phyloP scores from a whole-genome alignment of 2,329 filamentous ascomycete genomes.

The Coleophoma eucalyptorum region DNA sequence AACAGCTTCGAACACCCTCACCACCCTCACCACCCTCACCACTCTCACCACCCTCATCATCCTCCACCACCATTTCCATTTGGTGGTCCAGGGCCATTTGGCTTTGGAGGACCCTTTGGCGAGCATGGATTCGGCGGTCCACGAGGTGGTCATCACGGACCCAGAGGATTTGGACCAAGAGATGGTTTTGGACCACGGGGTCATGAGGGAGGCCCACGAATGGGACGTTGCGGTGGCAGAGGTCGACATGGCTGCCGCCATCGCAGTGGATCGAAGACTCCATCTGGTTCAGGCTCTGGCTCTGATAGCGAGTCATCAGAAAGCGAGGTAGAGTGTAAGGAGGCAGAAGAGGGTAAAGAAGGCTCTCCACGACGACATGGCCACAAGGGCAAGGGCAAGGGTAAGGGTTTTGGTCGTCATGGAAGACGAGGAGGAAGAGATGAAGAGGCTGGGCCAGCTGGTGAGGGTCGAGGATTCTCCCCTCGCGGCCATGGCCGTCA shows the following conservation, averaged over 20 bases:
- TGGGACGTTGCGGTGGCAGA: conserved; percentile 8
- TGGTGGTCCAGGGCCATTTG: conserved; percentile 4
- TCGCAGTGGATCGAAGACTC: conserved; percentile 8
- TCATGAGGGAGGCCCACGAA: background rate
- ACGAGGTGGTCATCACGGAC: conserved; percentile 15
- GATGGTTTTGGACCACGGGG: conserved; percentile 12
- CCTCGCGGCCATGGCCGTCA: background rate
- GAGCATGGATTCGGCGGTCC: conserved; percentile 11
- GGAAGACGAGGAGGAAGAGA: conserved; percentile 6
- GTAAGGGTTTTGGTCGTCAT: conserved; percentile 7
- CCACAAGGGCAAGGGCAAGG: conserved; percentile 3
- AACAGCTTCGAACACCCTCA: conserved; percentile 5
- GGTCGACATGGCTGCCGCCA: conserved; percentile 12
- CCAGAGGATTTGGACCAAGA: conserved; percentile 17
- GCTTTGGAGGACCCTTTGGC: conserved; percentile 15
- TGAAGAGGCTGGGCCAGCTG: background rate
- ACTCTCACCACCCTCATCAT: conserved; percentile 1
- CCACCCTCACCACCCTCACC: conserved; percentile 2
- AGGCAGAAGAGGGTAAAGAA: conserved; percentile 9
- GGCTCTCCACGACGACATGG: conserved; percentile 11
- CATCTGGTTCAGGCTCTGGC: conserved; percentile 3
- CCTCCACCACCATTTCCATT: conserved; percentile 1
- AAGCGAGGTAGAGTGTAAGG: conserved; percentile 10
- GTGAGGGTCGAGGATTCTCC: too few species aligned
- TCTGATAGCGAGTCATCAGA: conserved; percentile 8